Conservation (phyloP, 768 basidiomycete species). For the Lactarius indigo region DNA sequence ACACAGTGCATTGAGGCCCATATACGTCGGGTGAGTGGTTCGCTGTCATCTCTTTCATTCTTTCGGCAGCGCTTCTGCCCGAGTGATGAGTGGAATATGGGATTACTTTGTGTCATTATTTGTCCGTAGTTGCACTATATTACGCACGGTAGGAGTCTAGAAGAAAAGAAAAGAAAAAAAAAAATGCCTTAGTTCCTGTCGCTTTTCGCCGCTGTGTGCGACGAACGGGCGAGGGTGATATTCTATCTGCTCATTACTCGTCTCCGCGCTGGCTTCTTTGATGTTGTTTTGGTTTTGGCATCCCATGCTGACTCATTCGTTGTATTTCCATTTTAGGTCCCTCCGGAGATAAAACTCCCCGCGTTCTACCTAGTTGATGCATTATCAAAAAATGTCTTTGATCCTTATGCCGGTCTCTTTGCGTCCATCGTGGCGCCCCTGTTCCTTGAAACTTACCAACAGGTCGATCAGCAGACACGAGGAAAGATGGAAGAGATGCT, state of each 20-base stretch:
- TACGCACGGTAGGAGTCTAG: conserved; percentile 16
- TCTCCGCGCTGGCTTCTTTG: conserved; percentile 26
- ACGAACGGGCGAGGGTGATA: conserved; percentile 9
- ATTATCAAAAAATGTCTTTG: conserved; percentile 93
- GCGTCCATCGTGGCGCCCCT: conserved; percentile 75
- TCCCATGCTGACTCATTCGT: conserved; percentile 67
- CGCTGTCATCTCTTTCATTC: conserved; percentile 18
- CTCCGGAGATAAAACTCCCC: conserved; percentile 86
- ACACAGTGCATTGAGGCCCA: conserved; percentile 80
- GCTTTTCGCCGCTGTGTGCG: conserved; percentile 14
- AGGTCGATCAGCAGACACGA: conserved; percentile 79
- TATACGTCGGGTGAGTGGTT: conserved; percentile 79
- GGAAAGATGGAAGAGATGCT: conserved; percentile 99
- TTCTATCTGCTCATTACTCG: neutral
- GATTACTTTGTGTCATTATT: conserved; percentile 7
- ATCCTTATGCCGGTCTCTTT: conserved; percentile 88
- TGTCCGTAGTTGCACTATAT: conserved; percentile 16
- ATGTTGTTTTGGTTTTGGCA: conserved; percentile 19
- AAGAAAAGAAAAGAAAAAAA: conserved; percentile 24
- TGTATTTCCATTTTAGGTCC: conserved; percentile 55
- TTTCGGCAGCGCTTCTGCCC: neutral
- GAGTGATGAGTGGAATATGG: conserved; percentile 13
- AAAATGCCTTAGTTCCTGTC: neutral
- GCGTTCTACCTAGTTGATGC: conserved; percentile 95
- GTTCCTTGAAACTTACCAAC: conserved; percentile 83